These are phyloP conservation scores for Fusarium coffeatum DNA, from an alignment of 2,329 filamentous ascomycete genomes.

Conservation along the genomic window DNA sequence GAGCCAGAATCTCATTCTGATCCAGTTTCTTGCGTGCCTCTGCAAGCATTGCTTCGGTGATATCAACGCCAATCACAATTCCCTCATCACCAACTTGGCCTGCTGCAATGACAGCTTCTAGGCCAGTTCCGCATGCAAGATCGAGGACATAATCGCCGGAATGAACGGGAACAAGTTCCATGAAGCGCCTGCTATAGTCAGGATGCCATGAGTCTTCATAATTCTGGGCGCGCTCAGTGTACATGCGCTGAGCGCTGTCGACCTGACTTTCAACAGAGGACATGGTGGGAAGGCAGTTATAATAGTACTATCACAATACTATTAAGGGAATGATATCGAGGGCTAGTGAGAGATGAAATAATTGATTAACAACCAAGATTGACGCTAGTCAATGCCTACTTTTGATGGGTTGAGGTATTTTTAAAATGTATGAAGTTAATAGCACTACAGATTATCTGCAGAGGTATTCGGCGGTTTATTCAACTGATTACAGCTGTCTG, in stretches of 20 bases:
- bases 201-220: constrained; percentile 53
- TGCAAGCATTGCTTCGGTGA: constrained; percentile 49
- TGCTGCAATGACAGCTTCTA: constrained; percentile 49
- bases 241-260: constrained; percentile 47
- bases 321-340: background rate
- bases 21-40: constrained; percentile 43
- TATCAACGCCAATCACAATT: constrained; percentile 49
- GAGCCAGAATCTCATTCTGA: constrained; percentile 23
- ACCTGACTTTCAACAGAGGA: constrained; percentile 15
- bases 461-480: background rate
- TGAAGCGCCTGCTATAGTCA: constrained; percentile 48
- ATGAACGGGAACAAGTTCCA: constrained; percentile 41
- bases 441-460: too few relatives aligned
- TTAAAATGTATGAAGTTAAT: too few relatives aligned
- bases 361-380: background rate
- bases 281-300: constrained; percentile 5
- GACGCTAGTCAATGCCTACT: background rate
- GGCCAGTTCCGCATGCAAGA: constrained; percentile 53
- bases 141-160: constrained; percentile 47
- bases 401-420: background rate
- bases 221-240: constrained; percentile 46
- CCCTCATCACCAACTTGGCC: constrained; percentile 44
- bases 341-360: background rate
- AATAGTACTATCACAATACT: background rate
- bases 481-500: background rate